Evolutionary conservation across 129 eudicot genomes (phyloP).

Genomic region (Escallonia herrerae): DNA sequence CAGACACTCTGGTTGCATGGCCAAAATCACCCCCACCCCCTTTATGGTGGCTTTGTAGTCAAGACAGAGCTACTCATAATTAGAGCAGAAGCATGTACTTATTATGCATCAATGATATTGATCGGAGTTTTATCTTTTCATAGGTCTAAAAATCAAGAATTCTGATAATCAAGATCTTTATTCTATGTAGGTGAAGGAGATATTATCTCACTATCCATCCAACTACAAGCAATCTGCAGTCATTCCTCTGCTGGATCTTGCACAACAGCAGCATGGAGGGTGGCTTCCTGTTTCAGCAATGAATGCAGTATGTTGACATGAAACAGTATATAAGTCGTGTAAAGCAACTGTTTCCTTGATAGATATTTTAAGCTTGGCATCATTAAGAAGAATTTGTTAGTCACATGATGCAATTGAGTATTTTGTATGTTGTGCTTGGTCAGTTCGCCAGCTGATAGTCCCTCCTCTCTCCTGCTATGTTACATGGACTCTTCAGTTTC

Average conservation of each 20-base stretch:
- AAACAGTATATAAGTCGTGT: neutral
- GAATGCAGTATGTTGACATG: constrained; percentile 68
- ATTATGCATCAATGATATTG: neutral
- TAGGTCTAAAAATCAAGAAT: constrained; percentile 5
- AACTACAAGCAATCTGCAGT: constrained; percentile 99
- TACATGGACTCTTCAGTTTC: no score
- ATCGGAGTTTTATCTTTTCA: neutral
- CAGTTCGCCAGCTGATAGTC: no score
- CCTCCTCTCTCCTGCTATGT: no score
- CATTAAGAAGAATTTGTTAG: neutral
- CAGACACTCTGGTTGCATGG: no score
- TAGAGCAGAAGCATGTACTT: neutral
- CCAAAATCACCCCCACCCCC: no score
- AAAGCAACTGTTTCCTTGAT: neutral
- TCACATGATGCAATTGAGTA: neutral
- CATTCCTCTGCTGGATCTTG: constrained; percentile 95
- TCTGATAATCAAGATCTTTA: constrained; percentile 6
- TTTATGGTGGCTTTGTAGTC: neutral
- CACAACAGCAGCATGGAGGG: constrained; percentile 97
- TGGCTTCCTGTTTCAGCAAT: constrained; percentile 99
- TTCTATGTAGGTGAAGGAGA: constrained; percentile 67
- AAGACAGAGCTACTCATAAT: neutral
- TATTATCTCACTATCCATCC: constrained; percentile 84
- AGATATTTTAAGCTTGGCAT: neutral
- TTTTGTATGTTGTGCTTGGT: neutral